Conservation (phyloP, 2,329 filamentous ascomycete species). For the Paraphoma chrysanthemicola region DNA sequence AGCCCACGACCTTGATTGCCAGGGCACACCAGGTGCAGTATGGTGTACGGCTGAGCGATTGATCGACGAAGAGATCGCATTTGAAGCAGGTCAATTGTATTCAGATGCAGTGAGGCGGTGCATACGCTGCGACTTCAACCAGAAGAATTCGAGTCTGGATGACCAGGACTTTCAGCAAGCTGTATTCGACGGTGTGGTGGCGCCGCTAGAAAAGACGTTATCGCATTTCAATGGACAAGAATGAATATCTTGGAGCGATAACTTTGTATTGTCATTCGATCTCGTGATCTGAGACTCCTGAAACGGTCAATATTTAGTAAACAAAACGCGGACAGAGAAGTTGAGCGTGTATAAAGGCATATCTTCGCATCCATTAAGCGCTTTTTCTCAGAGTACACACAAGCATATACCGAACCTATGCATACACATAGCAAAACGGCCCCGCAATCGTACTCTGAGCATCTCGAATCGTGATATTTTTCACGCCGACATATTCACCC, state of each 20-base stretch:
- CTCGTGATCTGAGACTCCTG: no score
- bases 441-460: constrained; percentile 51
- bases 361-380: no score
- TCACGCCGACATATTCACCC: constrained; percentile 7
- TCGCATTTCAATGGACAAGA: constrained; percentile 16
- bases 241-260: not conserved
- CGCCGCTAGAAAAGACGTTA: constrained; percentile 17
- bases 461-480: constrained; percentile 42
- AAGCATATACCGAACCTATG: constrained; percentile 4
- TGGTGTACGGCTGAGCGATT: constrained; percentile 22
- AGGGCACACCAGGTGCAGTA: constrained; percentile 16
- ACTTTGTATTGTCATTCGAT: no score
- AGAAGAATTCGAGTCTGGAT: constrained; percentile 15
- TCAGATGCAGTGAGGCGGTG: constrained; percentile 20
- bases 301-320: no score
- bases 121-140: constrained; percentile 24
- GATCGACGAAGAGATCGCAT: constrained; percentile 19
- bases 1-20: constrained; percentile 12
- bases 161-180: constrained; percentile 20
- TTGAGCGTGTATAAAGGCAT: no score
- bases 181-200: constrained; percentile 24
- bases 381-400: no score
- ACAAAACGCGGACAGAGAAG: no score
- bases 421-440: constrained; percentile 54
- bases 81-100: constrained; percentile 21